Conservation (phyloP, 441 rosid species). For the Bocquillonia castaneifolia region DNA sequence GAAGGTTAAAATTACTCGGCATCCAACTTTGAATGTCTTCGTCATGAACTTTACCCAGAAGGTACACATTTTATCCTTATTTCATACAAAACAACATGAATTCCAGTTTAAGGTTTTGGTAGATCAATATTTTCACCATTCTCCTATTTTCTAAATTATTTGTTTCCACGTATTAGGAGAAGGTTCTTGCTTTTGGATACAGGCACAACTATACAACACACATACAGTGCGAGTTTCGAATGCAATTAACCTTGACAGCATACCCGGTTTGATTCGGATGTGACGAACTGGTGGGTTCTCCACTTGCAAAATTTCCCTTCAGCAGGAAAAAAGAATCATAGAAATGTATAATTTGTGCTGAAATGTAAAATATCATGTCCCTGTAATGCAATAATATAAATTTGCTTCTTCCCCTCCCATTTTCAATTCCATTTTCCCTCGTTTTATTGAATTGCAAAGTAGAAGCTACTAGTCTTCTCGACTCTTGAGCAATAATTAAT, state of each 20-base stretch:
- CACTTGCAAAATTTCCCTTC: constrained; percentile 1
- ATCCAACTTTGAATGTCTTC: constrained; percentile 4
- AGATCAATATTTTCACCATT: not conserved
- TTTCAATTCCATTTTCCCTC: not conserved
- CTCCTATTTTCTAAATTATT: not conserved
- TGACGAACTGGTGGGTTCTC: constrained; percentile 22
- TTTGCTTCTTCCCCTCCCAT: not conserved
- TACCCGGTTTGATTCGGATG: constrained; percentile 21
- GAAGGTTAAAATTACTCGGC: constrained; percentile 41
- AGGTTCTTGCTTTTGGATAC: not conserved
- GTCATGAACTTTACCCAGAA: constrained; percentile 11
- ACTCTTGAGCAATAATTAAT: too few species aligned
- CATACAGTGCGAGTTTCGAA: constrained; percentile 5
- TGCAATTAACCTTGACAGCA: not conserved
- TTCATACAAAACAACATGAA: not conserved
- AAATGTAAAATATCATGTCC: constrained; percentile 27
- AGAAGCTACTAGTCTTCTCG: too few species aligned
- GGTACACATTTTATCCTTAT: constrained; percentile 17
- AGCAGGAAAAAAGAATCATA: constrained; percentile 6
- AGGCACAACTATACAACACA: not conserved
- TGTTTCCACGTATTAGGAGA: not conserved
- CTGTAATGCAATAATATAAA: constrained; percentile 14
- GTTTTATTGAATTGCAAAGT: too few species aligned
- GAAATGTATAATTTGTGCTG: constrained; percentile 16
- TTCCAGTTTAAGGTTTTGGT: not conserved